These are phyloP conservation scores for Mangifera indica DNA, from an alignment of 345 rosid species.

Conservation along the genomic window DNA sequence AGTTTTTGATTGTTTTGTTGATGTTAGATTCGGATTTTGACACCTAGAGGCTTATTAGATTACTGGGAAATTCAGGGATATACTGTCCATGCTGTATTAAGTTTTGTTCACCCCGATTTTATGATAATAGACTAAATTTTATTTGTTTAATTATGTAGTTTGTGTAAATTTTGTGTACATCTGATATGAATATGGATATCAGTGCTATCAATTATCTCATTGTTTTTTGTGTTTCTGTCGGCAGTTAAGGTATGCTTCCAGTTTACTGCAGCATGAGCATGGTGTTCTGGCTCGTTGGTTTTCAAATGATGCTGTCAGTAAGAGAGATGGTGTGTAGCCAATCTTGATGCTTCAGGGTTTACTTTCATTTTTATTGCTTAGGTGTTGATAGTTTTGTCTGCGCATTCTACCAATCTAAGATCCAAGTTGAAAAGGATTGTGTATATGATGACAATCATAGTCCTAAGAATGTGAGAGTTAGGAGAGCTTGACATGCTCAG, in stretches of 20 bases:
- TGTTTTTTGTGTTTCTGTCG: neutral
- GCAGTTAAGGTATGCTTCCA: conserved; percentile 63
- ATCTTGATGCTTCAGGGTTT: conserved; percentile 2
- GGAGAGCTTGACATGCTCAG: too few species aligned
- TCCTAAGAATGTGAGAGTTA: too few species aligned
- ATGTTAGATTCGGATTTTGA: neutral
- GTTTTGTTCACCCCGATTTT: neutral
- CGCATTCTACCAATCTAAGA: neutral
- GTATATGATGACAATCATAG: too few species aligned
- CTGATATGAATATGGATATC: neutral
- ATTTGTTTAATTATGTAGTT: neutral
- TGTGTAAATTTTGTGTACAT: neutral
- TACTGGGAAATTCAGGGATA: neutral
- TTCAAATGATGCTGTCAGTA: conserved; percentile 45
- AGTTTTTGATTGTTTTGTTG: neutral
- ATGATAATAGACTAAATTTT: neutral
- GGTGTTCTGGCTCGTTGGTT: conserved; percentile 53
- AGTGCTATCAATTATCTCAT: neutral
- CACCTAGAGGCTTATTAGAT: neutral
- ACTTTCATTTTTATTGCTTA: neutral
- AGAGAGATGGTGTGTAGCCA: conserved; percentile 46
- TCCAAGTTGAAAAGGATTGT: too few species aligned
- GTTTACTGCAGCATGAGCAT: conserved; percentile 48
- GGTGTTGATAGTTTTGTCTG: neutral
- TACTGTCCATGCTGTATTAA: neutral